phyloP scores from a whole-genome alignment of 305 asterid species.

The Fraxinus xanthoxyloides region DNA sequence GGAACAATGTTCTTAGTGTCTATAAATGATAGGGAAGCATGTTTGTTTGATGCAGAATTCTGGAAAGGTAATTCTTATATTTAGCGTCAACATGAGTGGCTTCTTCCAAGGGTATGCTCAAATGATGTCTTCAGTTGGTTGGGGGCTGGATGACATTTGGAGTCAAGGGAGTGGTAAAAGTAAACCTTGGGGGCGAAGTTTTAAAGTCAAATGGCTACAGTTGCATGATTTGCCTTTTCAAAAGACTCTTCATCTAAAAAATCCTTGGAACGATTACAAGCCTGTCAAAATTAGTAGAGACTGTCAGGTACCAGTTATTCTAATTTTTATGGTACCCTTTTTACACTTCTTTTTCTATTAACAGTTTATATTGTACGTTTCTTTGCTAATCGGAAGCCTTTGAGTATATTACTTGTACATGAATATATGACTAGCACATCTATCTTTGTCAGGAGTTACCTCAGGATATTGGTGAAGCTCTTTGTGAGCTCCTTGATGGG shows the following conservation, averaged over 20 bases:
- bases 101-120: constrained; percentile 97
- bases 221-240: constrained; percentile 78
- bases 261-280: constrained; percentile 83
- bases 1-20: constrained; percentile 13
- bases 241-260: constrained; percentile 81
- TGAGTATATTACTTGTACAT: constrained; percentile 16
- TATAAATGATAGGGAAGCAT: constrained; percentile 25
- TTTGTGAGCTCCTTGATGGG: constrained; percentile 85
- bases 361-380: background rate
- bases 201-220: constrained; percentile 81
- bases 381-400: constrained; percentile 6
- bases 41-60: constrained; percentile 64
- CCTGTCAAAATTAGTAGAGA: constrained; percentile 97
- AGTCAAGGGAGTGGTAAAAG: constrained; percentile 67
- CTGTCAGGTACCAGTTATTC: constrained; percentile 65
- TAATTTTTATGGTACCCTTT: constrained; percentile 20
- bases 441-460: constrained; percentile 74
- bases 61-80: constrained; percentile 88
- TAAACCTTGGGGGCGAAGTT: constrained; percentile 88
- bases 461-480: constrained; percentile 84
- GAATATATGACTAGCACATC: constrained; percentile 19
- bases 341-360: background rate
- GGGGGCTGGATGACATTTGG: constrained; percentile 85
- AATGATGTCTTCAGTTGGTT: constrained; percentile 84
- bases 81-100: constrained; percentile 94